These are phyloP conservation scores for Flaveria floridana DNA, from an alignment of 140 eudicot species.

Conservation along the genomic window DNA sequence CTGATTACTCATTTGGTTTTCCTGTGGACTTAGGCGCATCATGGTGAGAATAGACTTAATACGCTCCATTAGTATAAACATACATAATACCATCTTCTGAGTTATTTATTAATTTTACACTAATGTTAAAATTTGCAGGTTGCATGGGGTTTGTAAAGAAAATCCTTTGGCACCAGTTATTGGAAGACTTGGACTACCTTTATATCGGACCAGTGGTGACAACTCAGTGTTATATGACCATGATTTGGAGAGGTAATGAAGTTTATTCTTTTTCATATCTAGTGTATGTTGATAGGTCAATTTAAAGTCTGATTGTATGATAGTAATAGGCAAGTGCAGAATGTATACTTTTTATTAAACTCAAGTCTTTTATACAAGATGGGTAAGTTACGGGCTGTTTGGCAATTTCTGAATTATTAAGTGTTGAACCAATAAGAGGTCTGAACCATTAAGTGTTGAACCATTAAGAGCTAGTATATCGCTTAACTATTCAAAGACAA, in stretches of 20 bases:
- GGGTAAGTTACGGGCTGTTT: background rate
- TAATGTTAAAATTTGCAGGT: constrained; percentile 48
- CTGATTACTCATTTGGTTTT: constrained; percentile 93
- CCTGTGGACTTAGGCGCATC: constrained; percentile 99
- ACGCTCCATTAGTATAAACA: constrained; percentile 1
- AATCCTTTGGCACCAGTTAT: constrained; percentile 95
- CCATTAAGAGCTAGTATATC: too few relatives aligned
- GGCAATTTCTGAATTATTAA: too few relatives aligned
- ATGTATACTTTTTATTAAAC: background rate
- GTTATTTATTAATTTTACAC: background rate
- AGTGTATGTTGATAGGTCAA: constrained; percentile 3
- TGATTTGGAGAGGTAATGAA: constrained; percentile 84
- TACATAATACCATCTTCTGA: constrained; percentile 21
- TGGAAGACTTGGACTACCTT: constrained; percentile 87
- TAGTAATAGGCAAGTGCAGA: background rate
- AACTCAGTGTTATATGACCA: constrained; percentile 97
- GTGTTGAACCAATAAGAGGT: too few relatives aligned
- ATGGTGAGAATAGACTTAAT: constrained; percentile 52
- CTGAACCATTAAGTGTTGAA: too few relatives aligned
- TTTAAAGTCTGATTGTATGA: constrained; percentile 17
- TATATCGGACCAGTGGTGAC: constrained; percentile 97
- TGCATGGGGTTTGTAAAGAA: constrained; percentile 97
- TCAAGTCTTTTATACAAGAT: background rate
- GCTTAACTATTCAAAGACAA: too few relatives aligned
- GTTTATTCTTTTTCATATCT: background rate